Percentiles rank a stretch among this genome's conserved stretches.
phyloP scores from a whole-genome alignment of 169 alveolate genomes.

The Cryptosporidium sp. region DNA sequence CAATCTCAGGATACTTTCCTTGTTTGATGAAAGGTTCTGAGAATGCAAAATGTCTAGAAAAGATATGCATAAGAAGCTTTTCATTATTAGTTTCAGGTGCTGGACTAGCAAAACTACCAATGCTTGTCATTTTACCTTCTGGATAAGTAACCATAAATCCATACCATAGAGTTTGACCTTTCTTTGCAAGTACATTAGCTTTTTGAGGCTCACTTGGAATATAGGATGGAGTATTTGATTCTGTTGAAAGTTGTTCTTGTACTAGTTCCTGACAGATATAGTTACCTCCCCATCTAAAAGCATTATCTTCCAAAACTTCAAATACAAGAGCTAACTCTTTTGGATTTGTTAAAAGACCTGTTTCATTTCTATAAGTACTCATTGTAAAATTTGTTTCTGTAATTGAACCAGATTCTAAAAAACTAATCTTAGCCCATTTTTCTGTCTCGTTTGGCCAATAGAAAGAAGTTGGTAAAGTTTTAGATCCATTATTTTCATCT shows the following conservation, averaged over 20 bases:
- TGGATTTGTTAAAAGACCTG: slow-evolving; percentile 15
- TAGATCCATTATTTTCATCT: background rate
- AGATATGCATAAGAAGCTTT: slow-evolving; percentile 26
- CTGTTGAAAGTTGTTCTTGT: slow-evolving; percentile 41
- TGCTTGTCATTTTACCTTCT: slow-evolving; percentile 2
- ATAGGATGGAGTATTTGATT: slow-evolving; percentile 16
- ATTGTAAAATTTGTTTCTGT: slow-evolving; percentile 47
- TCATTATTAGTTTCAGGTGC: slow-evolving; percentile 39
- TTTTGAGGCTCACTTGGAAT: slow-evolving; percentile 28
- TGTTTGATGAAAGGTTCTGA: slow-evolving; percentile 35
- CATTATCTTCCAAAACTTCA: slow-evolving; percentile 50
- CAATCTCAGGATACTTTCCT: slow-evolving; percentile 66
- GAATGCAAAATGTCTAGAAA: slow-evolving; percentile 67
- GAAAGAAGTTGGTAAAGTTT: background rate
- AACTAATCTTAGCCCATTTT: slow-evolving; percentile 68
- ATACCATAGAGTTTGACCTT: slow-evolving; percentile 67
- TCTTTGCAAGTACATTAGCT: slow-evolving; percentile 44
- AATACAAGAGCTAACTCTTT: slow-evolving; percentile 50
- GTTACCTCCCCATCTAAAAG: slow-evolving; percentile 69
- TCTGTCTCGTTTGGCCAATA: slow-evolving; percentile 69
- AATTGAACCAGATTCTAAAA: slow-evolving; percentile 43
- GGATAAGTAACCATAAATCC: slow-evolving; percentile 28
- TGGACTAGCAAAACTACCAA: slow-evolving; percentile 65
- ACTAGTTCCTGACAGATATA: slow-evolving; percentile 62
- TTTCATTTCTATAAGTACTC: slow-evolving; percentile 26